Base-by-base conservation (phyloP, 768 basidiomycete genomes). In the Calocera viscosa region DNA sequence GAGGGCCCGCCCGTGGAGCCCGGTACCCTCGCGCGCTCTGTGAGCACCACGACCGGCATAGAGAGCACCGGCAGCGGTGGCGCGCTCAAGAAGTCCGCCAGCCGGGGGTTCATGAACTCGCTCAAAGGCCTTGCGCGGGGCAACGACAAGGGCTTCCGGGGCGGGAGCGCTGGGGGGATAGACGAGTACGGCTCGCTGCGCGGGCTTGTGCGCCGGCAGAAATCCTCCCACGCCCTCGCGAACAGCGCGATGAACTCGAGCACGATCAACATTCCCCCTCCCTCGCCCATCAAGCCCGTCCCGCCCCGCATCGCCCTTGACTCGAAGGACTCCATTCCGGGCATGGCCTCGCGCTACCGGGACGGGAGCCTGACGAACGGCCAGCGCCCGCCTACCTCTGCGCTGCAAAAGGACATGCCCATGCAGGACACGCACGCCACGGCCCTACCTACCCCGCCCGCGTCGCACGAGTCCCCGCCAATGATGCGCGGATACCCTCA, bases 281-380 rank as follows among this genome's bases (percentile, higher is more conserved):
- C 53, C 2, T 60, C 53, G 5, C 53, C 53, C 10, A 26, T 60
- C 53, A 60, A 32, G 53, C 53, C 53, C 14, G 53, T 60, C 22
- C 53, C 53, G 53, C 26, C 30, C 22, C 53, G 53, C 22, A 60
- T 60, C 19, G 53, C 30, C 14, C 30, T 60, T 10, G 53, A 60
- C 30, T 60, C 53, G 53, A 60, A 60, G 53, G 53, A 60, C 53
- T 60, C 53, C 5, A 60, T 60, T 32, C 53, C 53, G 11, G 53
- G 53, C 30, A 60, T 60, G 24, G 30, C 14, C 30, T 60, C 53
- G 26, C 24, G 53, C 11, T 60, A 60, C 30, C 11, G 53, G 14
- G 53, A 60, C 19, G 30, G 30, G 16, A 60, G 53, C 30, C 26
- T 60, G 24, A 32, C 26, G 8, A 60, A 60, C 53, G 30, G 53